Conservation (phyloP, 225 moss, liverwort and hornwort genomes). For the Pseudisothecium myosuroides region DNA sequence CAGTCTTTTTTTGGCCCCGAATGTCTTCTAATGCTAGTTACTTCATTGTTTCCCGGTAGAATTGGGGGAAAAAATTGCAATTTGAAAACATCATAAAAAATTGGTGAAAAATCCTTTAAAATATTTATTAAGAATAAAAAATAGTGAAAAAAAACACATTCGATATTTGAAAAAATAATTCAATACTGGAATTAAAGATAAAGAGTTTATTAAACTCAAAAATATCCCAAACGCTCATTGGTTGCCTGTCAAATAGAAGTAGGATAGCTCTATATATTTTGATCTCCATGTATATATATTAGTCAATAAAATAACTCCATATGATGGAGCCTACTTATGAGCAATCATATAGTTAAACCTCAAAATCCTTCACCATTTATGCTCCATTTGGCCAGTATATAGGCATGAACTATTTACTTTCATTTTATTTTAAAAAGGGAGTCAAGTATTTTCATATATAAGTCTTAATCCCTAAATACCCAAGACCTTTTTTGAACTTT, state of each 20-base stretch:
- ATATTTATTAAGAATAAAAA: too few species aligned
- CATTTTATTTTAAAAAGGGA: not conserved
- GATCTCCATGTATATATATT: not conserved
- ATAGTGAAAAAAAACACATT: too few species aligned
- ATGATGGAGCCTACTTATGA: fast-evolving
- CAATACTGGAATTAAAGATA: too few species aligned
- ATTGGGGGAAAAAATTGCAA: too few species aligned
- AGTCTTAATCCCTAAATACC: not conserved
- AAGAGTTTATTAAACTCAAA: too few species aligned
- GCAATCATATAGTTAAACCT: fast-evolving
- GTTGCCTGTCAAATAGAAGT: constrained; percentile 1
- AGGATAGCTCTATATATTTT: not conserved
- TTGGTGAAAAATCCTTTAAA: too few species aligned
- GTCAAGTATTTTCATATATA: not conserved
- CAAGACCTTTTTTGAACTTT: not conserved
- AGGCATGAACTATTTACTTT: not conserved
- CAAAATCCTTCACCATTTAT: not conserved
- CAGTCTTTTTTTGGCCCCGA: too few species aligned
- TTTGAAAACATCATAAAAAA: too few species aligned
- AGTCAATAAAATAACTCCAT: not conserved
- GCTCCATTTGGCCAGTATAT: not conserved
- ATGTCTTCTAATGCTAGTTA: too few species aligned
- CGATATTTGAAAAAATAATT: too few species aligned
- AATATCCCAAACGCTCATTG: too few species aligned
- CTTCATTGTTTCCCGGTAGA: too few species aligned